Conservation (phyloP, 2,329 filamentous ascomycete species). For the Botryosphaeria agaves region DNA sequence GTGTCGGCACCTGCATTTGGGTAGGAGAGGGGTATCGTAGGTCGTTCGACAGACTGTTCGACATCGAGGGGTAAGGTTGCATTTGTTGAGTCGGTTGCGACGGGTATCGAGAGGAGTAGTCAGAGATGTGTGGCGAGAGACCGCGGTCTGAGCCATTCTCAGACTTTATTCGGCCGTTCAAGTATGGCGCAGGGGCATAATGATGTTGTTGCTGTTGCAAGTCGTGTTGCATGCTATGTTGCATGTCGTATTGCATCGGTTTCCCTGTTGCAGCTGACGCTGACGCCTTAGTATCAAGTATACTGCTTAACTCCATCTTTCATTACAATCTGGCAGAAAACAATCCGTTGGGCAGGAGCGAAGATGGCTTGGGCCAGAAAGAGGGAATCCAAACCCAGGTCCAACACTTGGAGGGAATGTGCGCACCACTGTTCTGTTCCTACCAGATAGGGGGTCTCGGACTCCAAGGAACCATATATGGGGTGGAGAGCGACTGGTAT, state of each 20-base stretch:
- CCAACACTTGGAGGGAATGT: conserved; percentile 3
- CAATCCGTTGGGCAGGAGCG: background rate
- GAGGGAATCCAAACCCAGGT: background rate
- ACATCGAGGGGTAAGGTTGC: conserved; percentile 29
- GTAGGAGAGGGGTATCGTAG: conserved; percentile 37
- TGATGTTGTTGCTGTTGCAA: conserved; percentile 19
- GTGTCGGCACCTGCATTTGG: conserved; percentile 32
- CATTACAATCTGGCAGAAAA: conserved; percentile 3
- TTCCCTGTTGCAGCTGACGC: conserved; percentile 17
- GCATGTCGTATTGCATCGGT: conserved; percentile 18
- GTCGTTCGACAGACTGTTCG: conserved; percentile 30
- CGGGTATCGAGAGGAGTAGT: conserved; percentile 38
- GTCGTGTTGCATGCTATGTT: conserved; percentile 23
- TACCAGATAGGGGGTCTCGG: conserved; percentile 1
- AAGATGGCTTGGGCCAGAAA: too few species aligned
- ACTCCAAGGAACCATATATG: background rate
- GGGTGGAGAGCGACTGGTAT: background rate
- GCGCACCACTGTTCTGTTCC: conserved; percentile 5
- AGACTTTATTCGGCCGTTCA: conserved; percentile 34
- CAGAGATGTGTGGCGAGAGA: conserved; percentile 36
- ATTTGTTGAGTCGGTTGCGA: conserved; percentile 36
- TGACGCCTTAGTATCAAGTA: conserved; percentile 24
- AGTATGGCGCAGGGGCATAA: conserved; percentile 29
- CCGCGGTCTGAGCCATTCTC: conserved; percentile 42
- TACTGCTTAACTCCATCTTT: conserved; percentile 22